A percentile compares a stretch with the other conserved stretches of the same genome.
phyloP scores from a whole-genome alignment of 2,329 filamentous ascomycete species.

The Cercospora sp. region DNA sequence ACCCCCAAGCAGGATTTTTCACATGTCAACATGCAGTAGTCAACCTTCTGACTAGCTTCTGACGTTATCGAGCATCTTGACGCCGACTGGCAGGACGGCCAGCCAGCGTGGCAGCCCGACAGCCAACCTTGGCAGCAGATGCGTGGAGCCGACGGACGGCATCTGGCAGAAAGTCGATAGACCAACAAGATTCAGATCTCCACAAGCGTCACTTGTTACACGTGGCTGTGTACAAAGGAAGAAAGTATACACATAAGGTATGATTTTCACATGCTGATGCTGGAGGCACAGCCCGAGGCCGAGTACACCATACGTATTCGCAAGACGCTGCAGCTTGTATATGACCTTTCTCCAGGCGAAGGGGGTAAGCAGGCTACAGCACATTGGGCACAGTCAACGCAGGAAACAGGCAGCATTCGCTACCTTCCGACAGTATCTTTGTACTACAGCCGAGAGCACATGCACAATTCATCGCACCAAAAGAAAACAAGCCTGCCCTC shows the following conservation, averaged over 20 bases:
- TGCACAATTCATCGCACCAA: neutral
- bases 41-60: neutral
- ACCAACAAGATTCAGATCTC: neutral
- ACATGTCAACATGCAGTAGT: neutral
- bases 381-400: neutral
- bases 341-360: neutral
- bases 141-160: neutral
- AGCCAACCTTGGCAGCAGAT: neutral
- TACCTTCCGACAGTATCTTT: neutral
- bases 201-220: neutral
- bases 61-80: neutral
- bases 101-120: neutral
- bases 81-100: neutral
- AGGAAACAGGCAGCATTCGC: neutral
- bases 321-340: neutral
- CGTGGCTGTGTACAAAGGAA: neutral
- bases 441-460: neutral
- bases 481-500: conserved; percentile 6
- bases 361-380: neutral
- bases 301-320: neutral
- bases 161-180: neutral
- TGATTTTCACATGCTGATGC: neutral
- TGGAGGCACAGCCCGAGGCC: neutral
- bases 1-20: neutral
- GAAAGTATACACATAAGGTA: neutral